Base-by-base conservation (phyloP, 805 yeast species). In the Starmerella davenportii region DNA sequence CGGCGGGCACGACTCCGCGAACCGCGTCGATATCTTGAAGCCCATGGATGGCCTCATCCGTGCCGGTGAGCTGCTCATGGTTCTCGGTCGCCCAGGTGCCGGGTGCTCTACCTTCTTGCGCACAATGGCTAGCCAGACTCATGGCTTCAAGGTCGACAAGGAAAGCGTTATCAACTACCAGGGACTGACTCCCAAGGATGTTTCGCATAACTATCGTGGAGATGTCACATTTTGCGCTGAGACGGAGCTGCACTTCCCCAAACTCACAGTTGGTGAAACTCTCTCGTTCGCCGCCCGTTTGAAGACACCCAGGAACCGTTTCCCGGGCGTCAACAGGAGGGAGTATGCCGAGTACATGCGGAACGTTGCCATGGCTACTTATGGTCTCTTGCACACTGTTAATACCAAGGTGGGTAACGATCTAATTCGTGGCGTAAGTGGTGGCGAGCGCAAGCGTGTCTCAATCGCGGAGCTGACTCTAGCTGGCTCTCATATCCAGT, bases 391-490 rank as follows among this genome's bases (percentile, higher is more conserved):
- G 7, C 79, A 72, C 53, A 70, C 79, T 4, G 62, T 63, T 43
- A 60, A 69, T 52, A 71, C 78, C 15, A 68, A 67, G 45, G 78
- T 72, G 27, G 79, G 79, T 43, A 66, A 66, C 51, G 77, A 72
- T 43, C 62, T 67, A 30, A 66, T 76, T 23, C 66, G 80, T 54
- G 79, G 82, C 61, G 79, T 76, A 30, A 74, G 87, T 37, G 87
- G 92, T 51, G 90, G 92, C 64, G 90, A 79, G 60, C 64, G 92
- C 47, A 78, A 79, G 58, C 70, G 92, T 62, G 87, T 79, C 2
- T 76, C 87, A 9, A 74, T 79, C 50, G 81, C 84, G 9, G 93
- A 79, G 58, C 79, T 79, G 1, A 60, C 76, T 34, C 68, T 77
- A 35, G 65, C 74, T 36, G 71, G 75, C 21, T 76, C 81, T 23